Evolutionary conservation across 1,284 basidiomycete species (phyloP).

Genomic region (Sanghuangporus weigelae): DNA sequence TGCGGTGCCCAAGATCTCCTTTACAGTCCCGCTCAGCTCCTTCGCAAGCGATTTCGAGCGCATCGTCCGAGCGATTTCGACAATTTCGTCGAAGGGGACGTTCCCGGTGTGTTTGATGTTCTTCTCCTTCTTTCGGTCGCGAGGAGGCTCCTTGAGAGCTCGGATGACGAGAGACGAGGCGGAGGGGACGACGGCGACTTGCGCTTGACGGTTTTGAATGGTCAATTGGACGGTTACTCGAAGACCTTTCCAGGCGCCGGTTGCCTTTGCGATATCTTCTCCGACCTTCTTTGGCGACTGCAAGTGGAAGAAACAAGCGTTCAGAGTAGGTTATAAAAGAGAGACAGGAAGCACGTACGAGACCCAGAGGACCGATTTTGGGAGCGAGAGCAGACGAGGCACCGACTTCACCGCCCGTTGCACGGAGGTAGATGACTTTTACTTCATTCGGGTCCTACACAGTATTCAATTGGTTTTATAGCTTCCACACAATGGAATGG

Average conservation of each 20-base stretch:
- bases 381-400: slow-evolving; percentile 98
- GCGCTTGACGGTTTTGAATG: slow-evolving; percentile 99
- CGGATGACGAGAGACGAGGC: slow-evolving; percentile 98
- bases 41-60: slow-evolving; percentile 93
- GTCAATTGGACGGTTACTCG: slow-evolving; percentile 99
- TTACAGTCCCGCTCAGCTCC: slow-evolving; percentile 83
- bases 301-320: slow-evolving; percentile 8
- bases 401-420: slow-evolving; percentile 99
- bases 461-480: neutral
- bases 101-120: slow-evolving; percentile 99
- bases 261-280: slow-evolving; percentile 99
- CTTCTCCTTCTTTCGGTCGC: slow-evolving; percentile 99
- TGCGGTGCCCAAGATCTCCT: slow-evolving; percentile 93
- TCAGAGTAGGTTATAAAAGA: neutral
- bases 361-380: slow-evolving; percentile 99
- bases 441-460: slow-evolving; percentile 85
- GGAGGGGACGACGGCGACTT: slow-evolving; percentile 95
- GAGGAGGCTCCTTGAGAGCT: slow-evolving; percentile 98
- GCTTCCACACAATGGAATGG: neutral
- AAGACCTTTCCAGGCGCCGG: slow-evolving; percentile 98
- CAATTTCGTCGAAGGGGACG: slow-evolving; percentile 91
- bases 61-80: slow-evolving; percentile 97
- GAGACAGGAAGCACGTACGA: slow-evolving; percentile 56
- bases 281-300: slow-evolving; percentile 99
- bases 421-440: slow-evolving; percentile 99